Evolutionary conservation across 257 asterid genomes (phyloP).

Genomic region (Ehretia macrophylla): DNA sequence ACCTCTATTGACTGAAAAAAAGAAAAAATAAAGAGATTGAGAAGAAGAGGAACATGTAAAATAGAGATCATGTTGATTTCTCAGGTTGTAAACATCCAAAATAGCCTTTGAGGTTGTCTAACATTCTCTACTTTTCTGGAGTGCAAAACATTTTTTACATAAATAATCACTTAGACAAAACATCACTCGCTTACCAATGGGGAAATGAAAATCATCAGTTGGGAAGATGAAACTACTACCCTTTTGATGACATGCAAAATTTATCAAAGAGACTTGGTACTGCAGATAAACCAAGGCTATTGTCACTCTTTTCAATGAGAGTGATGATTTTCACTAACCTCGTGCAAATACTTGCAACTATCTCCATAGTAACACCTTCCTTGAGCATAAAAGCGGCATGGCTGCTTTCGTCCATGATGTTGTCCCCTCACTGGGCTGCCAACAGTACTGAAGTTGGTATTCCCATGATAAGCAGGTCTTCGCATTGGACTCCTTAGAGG

Average conservation of each 20-base stretch:
- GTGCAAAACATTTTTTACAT: too few species aligned
- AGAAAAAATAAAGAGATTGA: too few species aligned
- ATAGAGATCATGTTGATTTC: too few species aligned
- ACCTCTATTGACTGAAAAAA: too few species aligned
- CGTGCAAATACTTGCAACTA: constrained; percentile 58
- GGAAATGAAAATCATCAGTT: too few species aligned
- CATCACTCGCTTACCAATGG: too few species aligned
- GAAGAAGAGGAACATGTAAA: too few species aligned
- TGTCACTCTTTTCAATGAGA: neutral
- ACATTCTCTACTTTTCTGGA: too few species aligned
- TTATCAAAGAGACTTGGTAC: neutral
- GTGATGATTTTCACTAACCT: neutral
- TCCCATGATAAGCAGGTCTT: constrained; percentile 8
- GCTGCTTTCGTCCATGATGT: constrained; percentile 21
- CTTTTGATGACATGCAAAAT: neutral
- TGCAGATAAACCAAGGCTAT: neutral
- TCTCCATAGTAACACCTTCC: constrained; percentile 69
- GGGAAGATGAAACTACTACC: too few species aligned
- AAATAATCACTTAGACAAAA: too few species aligned
- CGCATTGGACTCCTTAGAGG: constrained; percentile 8
- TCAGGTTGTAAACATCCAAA: too few species aligned
- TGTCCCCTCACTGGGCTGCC: constrained; percentile 13
- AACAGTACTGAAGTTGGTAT: neutral
- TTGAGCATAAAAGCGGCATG: constrained; percentile 46
- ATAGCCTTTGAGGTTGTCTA: too few species aligned